A percentile compares a stretch with the other conserved stretches of the same genome.
phyloP scores from a whole-genome alignment of 2,329 filamentous ascomycete species.

The Beauveria varroae region DNA sequence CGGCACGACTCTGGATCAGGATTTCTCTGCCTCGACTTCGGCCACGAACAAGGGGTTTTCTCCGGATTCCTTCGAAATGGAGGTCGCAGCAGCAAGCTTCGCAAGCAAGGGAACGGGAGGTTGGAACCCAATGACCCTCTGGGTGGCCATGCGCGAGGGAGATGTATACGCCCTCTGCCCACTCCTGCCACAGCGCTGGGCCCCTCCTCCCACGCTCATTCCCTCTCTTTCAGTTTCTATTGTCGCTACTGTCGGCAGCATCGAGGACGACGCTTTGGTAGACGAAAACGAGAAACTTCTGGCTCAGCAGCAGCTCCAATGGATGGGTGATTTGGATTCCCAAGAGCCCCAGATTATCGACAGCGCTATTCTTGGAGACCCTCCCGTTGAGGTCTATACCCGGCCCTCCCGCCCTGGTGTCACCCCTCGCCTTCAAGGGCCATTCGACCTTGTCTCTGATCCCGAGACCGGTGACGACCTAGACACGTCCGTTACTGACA shows the following conservation, averaged over 20 bases:
- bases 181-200: conserved; percentile 80
- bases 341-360: conserved; percentile 54
- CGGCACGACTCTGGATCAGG: conserved; percentile 72
- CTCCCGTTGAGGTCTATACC: conserved; percentile 46
- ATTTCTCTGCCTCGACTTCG: conserved; percentile 70
- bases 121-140: conserved; percentile 94
- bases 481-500: conserved; percentile 52
- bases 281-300: conserved; percentile 47
- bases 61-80: conserved; percentile 85
- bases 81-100: conserved; percentile 85
- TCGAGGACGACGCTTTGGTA: conserved; percentile 51
- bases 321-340: conserved; percentile 59
- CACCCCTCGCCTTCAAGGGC: conserved; percentile 54
- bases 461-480: conserved; percentile 50
- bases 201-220: conserved; percentile 66
- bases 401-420: conserved; percentile 50
- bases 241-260: conserved; percentile 60
- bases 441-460: conserved; percentile 50
- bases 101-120: conserved; percentile 59
- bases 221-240: conserved; percentile 78
- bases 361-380: conserved; percentile 35
- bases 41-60: conserved; percentile 77
- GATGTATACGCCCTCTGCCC: conserved; percentile 93
- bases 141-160: conserved; percentile 90
- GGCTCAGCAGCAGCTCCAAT: conserved; percentile 57